Base-by-base conservation (phyloP, 352 stramenopile genomes). In the Pythium biforme region DNA sequence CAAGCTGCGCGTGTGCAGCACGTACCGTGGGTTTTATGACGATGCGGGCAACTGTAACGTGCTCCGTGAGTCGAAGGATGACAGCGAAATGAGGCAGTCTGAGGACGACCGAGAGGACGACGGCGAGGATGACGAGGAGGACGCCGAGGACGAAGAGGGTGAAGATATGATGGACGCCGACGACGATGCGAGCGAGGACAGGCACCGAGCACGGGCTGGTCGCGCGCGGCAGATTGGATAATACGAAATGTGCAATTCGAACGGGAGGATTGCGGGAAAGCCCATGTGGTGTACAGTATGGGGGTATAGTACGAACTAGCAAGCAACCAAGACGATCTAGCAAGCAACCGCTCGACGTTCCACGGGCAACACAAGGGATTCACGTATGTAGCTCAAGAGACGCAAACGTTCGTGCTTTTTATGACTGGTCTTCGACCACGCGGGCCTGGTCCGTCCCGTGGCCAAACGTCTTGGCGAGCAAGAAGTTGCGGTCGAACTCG, bases 1-100 rank as follows among this genome's bases (percentile, higher is more conserved):
- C 31, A 93, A 97, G 62, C 81, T 99, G 10, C 78, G 95, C 49
- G 82, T 98, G 11, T 95, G 83, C 64, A 87, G 70, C 61, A 88
- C 76, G 1, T 95, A 89, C 59, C 83, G 86, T 15, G 86, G 83
- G 2, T 69, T 79, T 19, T 93, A 85, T 48, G 73, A 90, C 17
- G 83, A 93, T 34, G 75, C 86, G 45, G 73, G 83, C 26, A 95
- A 95, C 62, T 92, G 85, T 62, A 95, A 95, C 58, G 81, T 90
- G 53, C 66, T 95, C n/a, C 57, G 64, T 10, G 52, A 62, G 0
- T 59, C 57, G 11, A 71, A 55, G 11, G 76, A 86, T 26, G 66
- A 69, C 27, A 37, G 11, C 34, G 43, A 45, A 4, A 52, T 52
- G 40, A 12, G 45, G 20, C 55, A 62, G 3, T 53, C 41, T 8